These are phyloP conservation scores for Cercophora scortea DNA, from an alignment of 495 filamentous ascomycete species.

Conservation along the genomic window DNA sequence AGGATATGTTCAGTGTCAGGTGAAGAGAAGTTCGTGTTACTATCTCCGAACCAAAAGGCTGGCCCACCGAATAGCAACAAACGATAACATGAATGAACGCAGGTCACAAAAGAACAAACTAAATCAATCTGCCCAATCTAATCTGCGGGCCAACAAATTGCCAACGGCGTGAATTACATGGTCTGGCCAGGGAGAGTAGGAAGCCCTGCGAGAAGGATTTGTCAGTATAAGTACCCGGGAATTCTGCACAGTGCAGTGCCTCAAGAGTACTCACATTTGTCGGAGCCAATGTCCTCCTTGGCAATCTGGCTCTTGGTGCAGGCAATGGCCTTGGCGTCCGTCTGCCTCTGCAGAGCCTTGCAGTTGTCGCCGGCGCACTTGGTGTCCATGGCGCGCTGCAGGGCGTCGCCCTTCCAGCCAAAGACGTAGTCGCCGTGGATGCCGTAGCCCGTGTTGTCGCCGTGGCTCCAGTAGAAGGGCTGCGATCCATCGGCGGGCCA, in stretches of 20 bases:
- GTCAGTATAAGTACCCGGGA: not conserved
- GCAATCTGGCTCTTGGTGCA: constrained; percentile 10
- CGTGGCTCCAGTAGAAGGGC: constrained; percentile 39
- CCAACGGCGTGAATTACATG: not conserved
- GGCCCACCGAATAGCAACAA: too few relatives aligned
- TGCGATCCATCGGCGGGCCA: constrained; percentile 40
- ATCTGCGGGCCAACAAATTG: too few relatives aligned
- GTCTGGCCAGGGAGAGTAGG: not conserved
- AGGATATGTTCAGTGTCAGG: too few relatives aligned
- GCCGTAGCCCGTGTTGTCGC: constrained; percentile 34
- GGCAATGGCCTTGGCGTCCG: constrained; percentile 7
- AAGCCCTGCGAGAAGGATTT: not conserved
- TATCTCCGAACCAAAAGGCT: too few relatives aligned
- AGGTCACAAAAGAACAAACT: too few relatives aligned
- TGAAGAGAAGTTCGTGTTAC: too few relatives aligned
- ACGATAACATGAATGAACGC: too few relatives aligned
- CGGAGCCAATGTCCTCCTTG: constrained; percentile 6
- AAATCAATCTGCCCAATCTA: too few relatives aligned
- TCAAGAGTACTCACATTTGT: constrained; percentile 4
- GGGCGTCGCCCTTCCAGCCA: constrained; percentile 38
- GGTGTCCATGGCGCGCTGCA: constrained; percentile 40
- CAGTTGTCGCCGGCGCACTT: constrained; percentile 15
- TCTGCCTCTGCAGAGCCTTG: constrained; percentile 5
- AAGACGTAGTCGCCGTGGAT: constrained; percentile 45
- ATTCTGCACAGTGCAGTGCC: too few relatives aligned